Evolutionary conservation across 768 basidiomycete genomes (phyloP).

Genomic region (Pulveroboletus frians): DNA sequence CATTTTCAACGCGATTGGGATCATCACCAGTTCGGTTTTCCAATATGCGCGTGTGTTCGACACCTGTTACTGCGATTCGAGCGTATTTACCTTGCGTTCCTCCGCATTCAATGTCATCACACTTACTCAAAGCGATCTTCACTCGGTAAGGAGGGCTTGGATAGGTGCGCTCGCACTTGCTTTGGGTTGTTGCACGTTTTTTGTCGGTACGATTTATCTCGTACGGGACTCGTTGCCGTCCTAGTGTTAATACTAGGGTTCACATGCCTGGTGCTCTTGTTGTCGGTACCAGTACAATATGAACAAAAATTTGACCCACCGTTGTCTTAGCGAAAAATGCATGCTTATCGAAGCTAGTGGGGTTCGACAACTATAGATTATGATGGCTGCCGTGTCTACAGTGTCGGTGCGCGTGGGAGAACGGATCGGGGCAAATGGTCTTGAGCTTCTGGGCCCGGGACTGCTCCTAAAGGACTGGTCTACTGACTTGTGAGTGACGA

Average conservation of each 20-base stretch:
- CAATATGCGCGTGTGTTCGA: slow-evolving; percentile 26
- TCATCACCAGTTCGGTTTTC: slow-evolving; percentile 26
- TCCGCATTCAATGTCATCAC: slow-evolving; percentile 30
- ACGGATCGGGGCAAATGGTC: no score
- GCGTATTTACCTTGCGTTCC: slow-evolving; percentile 13
- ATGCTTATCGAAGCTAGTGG: no score
- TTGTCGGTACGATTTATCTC: slow-evolving; percentile 28
- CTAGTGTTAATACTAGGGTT: background rate
- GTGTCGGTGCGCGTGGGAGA: no score
- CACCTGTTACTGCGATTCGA: slow-evolving; percentile 30
- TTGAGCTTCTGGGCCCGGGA: no score
- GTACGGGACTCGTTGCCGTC: slow-evolving; percentile 19
- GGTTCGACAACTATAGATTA: no score
- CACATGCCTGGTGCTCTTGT: no score
- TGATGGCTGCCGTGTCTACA: no score
- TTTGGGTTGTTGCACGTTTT: slow-evolving; percentile 18
- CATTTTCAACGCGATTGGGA: slow-evolving; percentile 22
- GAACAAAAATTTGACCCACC: no score
- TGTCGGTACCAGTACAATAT: no score
- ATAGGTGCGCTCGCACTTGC: slow-evolving; percentile 33
- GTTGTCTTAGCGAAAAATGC: no score
- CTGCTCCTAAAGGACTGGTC: no score
- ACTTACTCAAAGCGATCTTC: slow-evolving; percentile 13
- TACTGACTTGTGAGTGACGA: no score
- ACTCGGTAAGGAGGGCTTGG: slow-evolving; percentile 31